Base-by-base conservation (phyloP, 441 rosid genomes). In the Croton laevigatus region DNA sequence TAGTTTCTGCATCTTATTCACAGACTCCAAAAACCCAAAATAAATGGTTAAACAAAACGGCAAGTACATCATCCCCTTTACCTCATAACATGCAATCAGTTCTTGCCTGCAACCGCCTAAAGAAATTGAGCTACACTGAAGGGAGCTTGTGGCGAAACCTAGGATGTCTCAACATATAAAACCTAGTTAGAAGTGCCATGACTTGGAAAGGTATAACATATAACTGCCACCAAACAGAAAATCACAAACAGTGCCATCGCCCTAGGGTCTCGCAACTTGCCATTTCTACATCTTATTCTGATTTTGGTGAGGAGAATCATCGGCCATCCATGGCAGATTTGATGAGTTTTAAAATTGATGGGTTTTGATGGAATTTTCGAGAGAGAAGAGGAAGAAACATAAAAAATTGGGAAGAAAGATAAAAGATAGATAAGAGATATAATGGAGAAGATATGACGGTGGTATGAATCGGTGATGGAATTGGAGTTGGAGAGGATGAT, bases 231-330 rank as follows among this genome's bases (percentile, higher is more conserved):
- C 76, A 94, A 74, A 70, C 99, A 94, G 85, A 94, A 92, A 11
- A 92, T 65, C 69, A 90, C 94, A 14, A 94, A 92, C 14, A 94
- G 83, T 0, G 94, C 85, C 0, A 97, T 88, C 2, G 99, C 99
- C 71, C 98, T 87, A 1, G 99, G 99, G 74, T 95, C 99, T 58
- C 99, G 85, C 99, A n/a, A n/a, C n/a, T n/a, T n/a, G n/a, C n/a
- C n/a, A n/a, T n/a, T n/a, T n/a, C n/a, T n/a, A n/a, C n/a, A n/a
- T n/a, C n/a, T n/a, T n/a, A n/a, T n/a, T n/a, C n/a, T n/a, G n/a
- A n/a, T n/a, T n/a, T n/a, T n/a, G n/a, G n/a, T n/a, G n/a, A n/a
- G n/a, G n/a, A n/a, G n/a, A n/a, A n/a, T n/a, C n/a, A n/a, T n/a
- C n/a, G n/a, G n/a, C n/a, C n/a, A n/a, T n/a, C n/a, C n/a, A n/a